Conservation (phyloP, 2,329 filamentous ascomycete species). For the Colletotrichum eremochloae region DNA sequence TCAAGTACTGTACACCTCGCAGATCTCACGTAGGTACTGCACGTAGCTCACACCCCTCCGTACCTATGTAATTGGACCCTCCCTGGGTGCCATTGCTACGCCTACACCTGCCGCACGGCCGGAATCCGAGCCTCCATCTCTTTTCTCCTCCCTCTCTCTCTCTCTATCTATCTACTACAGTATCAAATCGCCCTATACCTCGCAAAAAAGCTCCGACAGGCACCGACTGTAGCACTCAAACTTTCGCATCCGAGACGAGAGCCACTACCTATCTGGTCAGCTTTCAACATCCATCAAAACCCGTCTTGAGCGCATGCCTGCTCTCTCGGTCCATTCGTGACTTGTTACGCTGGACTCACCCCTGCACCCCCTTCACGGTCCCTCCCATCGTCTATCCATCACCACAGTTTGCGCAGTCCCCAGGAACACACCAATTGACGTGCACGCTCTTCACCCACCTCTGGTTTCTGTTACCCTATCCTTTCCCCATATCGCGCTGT, state of each 20-base stretch:
- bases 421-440: slow-evolving; percentile 25
- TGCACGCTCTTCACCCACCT: slow-evolving; percentile 14
- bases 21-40: slow-evolving; percentile 16
- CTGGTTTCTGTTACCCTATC: slow-evolving; percentile 38
- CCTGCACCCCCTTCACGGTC: slow-evolving; percentile 25
- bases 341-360: slow-evolving; percentile 26
- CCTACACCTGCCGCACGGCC: slow-evolving; percentile 39
- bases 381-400: slow-evolving; percentile 8
- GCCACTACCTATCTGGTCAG: background rate
- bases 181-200: slow-evolving; percentile 32
- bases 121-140: slow-evolving; percentile 40
- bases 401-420: slow-evolving; percentile 9
- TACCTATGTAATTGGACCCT: background rate
- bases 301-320: slow-evolving; percentile 17
- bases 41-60: slow-evolving; percentile 2
- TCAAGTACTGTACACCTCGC: background rate
- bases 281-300: background rate
- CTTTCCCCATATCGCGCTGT: slow-evolving; percentile 37
- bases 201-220: slow-evolving; percentile 35
- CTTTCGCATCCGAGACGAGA: slow-evolving; percentile 19
- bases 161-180: slow-evolving; percentile 1
- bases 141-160: slow-evolving; percentile 30
- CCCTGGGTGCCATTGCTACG: slow-evolving; percentile 19
- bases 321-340: background rate
- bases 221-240: slow-evolving; percentile 17